Evolutionary conservation across 2,329 filamentous ascomycete genomes (phyloP).

Genomic region (Cordyceps pruinosa): DNA sequence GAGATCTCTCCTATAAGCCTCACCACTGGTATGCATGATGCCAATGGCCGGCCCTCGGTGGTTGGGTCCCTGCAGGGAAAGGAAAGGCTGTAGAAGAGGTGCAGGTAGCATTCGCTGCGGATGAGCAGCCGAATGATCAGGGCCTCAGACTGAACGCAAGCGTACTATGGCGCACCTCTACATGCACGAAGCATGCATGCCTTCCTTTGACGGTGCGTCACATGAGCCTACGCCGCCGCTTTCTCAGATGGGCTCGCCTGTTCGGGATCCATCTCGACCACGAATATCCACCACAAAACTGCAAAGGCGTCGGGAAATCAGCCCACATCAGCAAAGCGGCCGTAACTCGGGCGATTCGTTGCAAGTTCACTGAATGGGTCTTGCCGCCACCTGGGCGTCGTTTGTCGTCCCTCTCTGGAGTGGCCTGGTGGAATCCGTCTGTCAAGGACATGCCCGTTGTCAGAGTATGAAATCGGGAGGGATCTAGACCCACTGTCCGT

Average conservation of each 20-base stretch:
- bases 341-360: background rate
- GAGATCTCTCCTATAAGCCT: background rate
- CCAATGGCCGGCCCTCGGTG: background rate
- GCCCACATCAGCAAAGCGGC: constrained; percentile 10
- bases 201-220: background rate
- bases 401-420: background rate
- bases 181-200: background rate
- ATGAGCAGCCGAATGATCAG: background rate
- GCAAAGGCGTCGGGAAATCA: background rate
- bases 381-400: background rate
- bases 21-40: background rate
- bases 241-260: background rate
- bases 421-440: background rate
- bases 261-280: background rate
- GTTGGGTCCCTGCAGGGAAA: background rate
- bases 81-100: background rate
- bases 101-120: background rate
- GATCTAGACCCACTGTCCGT: constrained; percentile 11
- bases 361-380: background rate
- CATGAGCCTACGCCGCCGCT: background rate
- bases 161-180: background rate
- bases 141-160: background rate
- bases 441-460: background rate
- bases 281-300: constrained; percentile 3
- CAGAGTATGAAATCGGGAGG: constrained; percentile 6